Evolutionary conservation across 106 monocot genomes (phyloP), one percentile per base, ranked within the genome.

Genomic region (Dendrobium nobile): DNA sequence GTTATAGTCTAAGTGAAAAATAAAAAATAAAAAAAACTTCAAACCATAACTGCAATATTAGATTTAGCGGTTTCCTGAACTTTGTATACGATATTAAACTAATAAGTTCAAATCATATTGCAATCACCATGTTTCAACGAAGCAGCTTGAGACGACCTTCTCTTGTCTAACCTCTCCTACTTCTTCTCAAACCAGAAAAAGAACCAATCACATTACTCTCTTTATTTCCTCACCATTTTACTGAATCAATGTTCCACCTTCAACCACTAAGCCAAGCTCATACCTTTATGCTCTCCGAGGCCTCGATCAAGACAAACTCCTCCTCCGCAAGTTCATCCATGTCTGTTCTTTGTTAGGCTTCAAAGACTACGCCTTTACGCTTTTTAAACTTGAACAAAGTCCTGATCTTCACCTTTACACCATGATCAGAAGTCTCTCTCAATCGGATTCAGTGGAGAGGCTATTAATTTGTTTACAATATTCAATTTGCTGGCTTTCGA

Each of bases 341-440:
- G 75, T 80, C 26, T 88, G 83, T 80, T 88, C 91, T 28, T 80
- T 20, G 22, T 54, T 87, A 70, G 85, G 88, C 56, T 81, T 91
- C 89, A 65, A 27, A 15, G 45, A 80, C 72, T 87, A 91, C 84
- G 87, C 89, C 75, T 67, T 44, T 47, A 77, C 76, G 10, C 78
- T 91, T 84, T 89, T 94, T 84, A 17, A 80, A 33, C 79, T 43
- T 79, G 70, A 86, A 43, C 73, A 79, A 47, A 9, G 51, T 1
- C 89, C 84, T 47, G 75, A 89, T 64, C 44, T 88, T 41, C 86
- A 87, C 78, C 75, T 94, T 3, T 85, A 94, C 85, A 86, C 89
- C 81, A 86, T 89, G 81, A 91, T 91, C 79, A 79, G 84, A 41
- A 42, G 79, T 73, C 85, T 87, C 78, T 85, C 79, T 40, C 88